Percentiles rank a stretch among this genome's conserved stretches.
Conservation (phyloP, 805 yeast genomes). For the Suhomyces pyralidae region DNA sequence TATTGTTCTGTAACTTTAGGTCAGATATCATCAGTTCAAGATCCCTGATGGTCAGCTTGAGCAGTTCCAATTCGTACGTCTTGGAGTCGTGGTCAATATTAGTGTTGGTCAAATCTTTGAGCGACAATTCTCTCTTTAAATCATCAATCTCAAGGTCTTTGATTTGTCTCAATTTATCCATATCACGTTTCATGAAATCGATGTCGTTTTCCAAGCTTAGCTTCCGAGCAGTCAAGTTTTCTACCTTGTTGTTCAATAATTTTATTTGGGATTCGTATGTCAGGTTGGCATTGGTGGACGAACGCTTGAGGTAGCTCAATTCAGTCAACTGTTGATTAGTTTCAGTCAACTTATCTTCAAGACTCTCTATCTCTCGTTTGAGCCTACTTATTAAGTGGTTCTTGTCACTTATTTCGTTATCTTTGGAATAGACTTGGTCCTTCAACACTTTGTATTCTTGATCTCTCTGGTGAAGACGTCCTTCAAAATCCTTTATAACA, state of each 20-base stretch:
- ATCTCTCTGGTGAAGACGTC: background rate
- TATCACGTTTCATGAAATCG: constrained; percentile 16
- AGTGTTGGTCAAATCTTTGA: background rate
- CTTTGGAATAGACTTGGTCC: background rate
- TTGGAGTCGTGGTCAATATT: background rate
- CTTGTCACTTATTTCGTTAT: constrained; percentile 2
- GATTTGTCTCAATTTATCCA: constrained; percentile 8
- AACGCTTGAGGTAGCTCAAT: constrained; percentile 12
- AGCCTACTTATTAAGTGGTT: constrained; percentile 3
- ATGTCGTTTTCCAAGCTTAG: constrained; percentile 14
- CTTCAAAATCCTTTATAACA: background rate
- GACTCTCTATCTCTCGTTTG: constrained; percentile 7
- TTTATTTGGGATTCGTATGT: constrained; percentile 25
- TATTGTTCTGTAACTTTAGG: constrained; percentile 4
- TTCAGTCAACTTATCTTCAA: constrained; percentile 7
- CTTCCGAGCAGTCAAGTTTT: constrained; percentile 14
- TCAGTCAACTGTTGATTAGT: constrained; percentile 7
- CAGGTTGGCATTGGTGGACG: constrained; percentile 11
- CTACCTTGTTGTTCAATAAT: constrained; percentile 18
- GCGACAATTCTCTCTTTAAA: background rate
- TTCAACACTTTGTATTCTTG: background rate
- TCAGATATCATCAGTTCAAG: constrained; percentile 4
- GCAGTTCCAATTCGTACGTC: background rate
- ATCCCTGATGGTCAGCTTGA: constrained; percentile 1
- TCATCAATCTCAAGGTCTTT: constrained; percentile 6